Base-by-base conservation (phyloP, 345 rosid genomes). In the Brassica napus region DNA sequence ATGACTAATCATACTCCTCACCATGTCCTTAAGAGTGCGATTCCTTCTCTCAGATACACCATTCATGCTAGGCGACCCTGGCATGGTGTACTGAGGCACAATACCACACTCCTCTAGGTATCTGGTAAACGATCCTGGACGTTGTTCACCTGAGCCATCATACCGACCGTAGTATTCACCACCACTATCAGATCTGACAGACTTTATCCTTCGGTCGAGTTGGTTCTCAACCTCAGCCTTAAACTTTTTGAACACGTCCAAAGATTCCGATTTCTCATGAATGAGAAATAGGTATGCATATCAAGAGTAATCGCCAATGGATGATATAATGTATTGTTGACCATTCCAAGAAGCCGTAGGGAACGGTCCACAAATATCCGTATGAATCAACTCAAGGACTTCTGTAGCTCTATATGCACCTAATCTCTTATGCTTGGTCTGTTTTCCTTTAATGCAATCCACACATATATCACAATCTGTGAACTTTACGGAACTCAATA, bases 321-420 rank as follows among this genome's bases (percentile, higher is more conserved):
- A 42, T 4, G 57, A 67, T 67, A 42, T 44, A 24, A 39, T 39
- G 18, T 67, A 67, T 42, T 6, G 12, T 47, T 68, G 72, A 68
- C 35, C 12, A 5, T 68, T 68, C 72, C 37, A 68, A 14, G 37
- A 68, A 26, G 4, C 0, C 6, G 8, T 18, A 68, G 60, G 14
- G 18, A 47, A 68, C 5, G 23, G 37, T 16, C 73, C 61, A 15
- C 2, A 69, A 52, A 28, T 69, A 9, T 21, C 1, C 0, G 15
- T 69, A 52, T 69, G 61, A 49, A 69, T 69, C 21, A 49, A 69
- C 62, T 69, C 42, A 69, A 69, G 39, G 23, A 69, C 1, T 30
- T 52, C 5, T 1, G 1, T 49, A 52, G 42, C 73, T 52, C 14
- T 49, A 23, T 49, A 28, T 49, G 26, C 72, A 47, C 39, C 4